Conservation (phyloP, 148 eudicot species). For the Polygonum aviculare region DNA sequence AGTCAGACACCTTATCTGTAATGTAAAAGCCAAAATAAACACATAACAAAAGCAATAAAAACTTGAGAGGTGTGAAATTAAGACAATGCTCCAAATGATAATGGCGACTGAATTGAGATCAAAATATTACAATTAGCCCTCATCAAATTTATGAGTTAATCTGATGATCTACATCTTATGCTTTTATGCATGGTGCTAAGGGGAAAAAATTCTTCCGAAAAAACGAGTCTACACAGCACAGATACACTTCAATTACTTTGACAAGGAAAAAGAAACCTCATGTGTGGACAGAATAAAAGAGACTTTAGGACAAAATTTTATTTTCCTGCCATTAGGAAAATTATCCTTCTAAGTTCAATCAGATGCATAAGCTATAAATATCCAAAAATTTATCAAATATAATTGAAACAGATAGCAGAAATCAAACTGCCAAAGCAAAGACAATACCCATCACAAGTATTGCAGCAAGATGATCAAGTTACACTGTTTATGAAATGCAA, state of each 20-base stretch:
- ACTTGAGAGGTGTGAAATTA: background rate
- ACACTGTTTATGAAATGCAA: background rate
- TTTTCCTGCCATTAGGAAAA: background rate
- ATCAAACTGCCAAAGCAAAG: conserved; percentile 1
- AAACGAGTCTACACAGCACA: background rate
- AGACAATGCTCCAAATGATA: background rate
- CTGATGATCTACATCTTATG: background rate
- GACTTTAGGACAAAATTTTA: background rate
- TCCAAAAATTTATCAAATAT: background rate
- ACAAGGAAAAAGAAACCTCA: background rate
- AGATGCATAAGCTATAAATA: background rate
- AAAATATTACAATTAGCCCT: background rate
- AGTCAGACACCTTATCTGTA: background rate
- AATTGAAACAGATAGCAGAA: background rate
- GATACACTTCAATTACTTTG: background rate
- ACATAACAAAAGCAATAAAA: background rate
- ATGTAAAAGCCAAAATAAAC: background rate
- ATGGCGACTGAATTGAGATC: background rate
- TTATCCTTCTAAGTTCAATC: background rate
- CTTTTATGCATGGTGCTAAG: background rate
- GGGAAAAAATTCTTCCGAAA: background rate
- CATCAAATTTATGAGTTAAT: background rate
- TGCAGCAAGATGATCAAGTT: background rate
- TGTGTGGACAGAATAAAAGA: background rate
- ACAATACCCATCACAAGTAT: background rate